Evolutionary conservation across 345 rosid species (phyloP), one percentile per base, ranked within the genome.

Genomic region (Acer negundo): DNA sequence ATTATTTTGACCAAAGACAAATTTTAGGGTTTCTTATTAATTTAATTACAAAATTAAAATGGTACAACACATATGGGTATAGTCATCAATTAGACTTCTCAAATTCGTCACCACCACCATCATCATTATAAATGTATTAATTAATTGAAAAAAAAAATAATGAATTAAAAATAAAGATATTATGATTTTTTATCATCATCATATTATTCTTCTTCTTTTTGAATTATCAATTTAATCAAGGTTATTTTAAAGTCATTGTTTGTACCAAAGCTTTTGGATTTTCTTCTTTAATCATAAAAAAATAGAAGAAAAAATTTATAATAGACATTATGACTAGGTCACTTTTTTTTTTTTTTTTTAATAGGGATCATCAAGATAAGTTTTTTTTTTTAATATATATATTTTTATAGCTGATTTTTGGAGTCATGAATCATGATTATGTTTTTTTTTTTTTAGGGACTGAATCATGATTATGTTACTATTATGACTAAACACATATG

Each of bases 41-140:
- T 42, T 65, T 53, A 53, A 53, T 53, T 53, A 17, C 58, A 53
- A 53, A 53, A 46, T 53, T 53, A 24, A 42, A 56, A 53, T 24
- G 62, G 56, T 64, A 51, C 22, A 9, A 28, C 8, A 59, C 80
- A 56, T 46, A 63, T 82, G 83, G 81, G 69, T 15, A n/a, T 26
- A 68, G 77, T 80, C 82, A 78, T 73, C 73, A 35, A 20, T 73
- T 69, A 3, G 46, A 38, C 53, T n/a, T 11, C 46, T 7, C 16
- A 46, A 3, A 15, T 62, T 19, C 44, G 12, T 63, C 69, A 46
- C 26, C 62, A 28, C 20, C 28, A 10, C 1, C 44, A 31, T 44
- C 28, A 44, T 68, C 56, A 20, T 44, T 44, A 10, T 16, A 53
- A 1, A 53, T 22, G 24, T 68, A 19, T 19, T 44, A 68, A 68